phyloP scores from a whole-genome alignment of 805 yeast species.

The Wickerhamomyces alni region DNA sequence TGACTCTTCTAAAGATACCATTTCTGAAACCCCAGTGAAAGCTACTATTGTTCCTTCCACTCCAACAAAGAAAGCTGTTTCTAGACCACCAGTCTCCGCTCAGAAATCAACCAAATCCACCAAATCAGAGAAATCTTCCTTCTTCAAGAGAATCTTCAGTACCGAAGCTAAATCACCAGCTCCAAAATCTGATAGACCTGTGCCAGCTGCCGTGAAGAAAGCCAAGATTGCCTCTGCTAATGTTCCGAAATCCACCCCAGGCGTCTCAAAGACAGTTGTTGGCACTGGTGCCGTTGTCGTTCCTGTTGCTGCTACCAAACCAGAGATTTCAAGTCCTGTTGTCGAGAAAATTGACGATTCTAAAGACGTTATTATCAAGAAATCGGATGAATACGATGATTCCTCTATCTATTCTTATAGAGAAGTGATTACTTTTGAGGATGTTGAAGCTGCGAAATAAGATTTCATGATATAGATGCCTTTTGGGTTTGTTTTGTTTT shows the following conservation, averaged over 20 bases:
- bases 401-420: slow-evolving; percentile 18
- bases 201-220: slow-evolving; percentile 2
- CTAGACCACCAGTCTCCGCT: neutral
- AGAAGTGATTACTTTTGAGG: slow-evolving; percentile 12
- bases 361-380: neutral
- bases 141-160: slow-evolving; percentile 8
- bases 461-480: too few species aligned
- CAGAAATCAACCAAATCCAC: neutral
- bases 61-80: slow-evolving; percentile 3
- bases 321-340: neutral
- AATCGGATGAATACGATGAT: slow-evolving; percentile 5
- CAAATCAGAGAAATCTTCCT: slow-evolving; percentile 5
- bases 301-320: slow-evolving; percentile 3
- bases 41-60: neutral
- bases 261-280: neutral
- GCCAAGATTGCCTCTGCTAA: slow-evolving; percentile 4
- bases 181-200: neutral
- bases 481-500: neutral
- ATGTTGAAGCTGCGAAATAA: slow-evolving; percentile 9
- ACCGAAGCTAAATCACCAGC: slow-evolving; percentile 3
- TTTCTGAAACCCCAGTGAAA: slow-evolving; percentile 4
- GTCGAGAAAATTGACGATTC: neutral
- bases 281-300: neutral
- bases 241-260: neutral
- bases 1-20: neutral